Evolutionary conservation across 768 basidiomycete genomes (phyloP), one percentile per base, ranked within the genome.

Genomic region (Termitomyces sp.): DNA sequence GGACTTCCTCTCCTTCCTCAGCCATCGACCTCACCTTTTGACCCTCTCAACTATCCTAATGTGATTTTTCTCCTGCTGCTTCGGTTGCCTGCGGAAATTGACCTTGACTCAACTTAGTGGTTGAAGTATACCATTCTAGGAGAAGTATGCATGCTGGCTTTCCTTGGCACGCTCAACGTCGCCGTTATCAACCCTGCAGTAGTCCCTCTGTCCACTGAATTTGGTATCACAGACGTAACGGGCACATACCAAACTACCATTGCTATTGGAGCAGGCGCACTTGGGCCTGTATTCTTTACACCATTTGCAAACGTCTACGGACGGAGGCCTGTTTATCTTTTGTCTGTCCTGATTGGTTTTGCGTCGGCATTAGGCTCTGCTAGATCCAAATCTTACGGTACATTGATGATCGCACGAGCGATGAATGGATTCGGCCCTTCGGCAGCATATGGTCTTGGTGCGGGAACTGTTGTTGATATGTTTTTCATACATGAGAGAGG

Each of bases 1-100:
- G 74, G 74, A 17, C 69, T 77, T 14, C 71, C 75, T 14, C 70
- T 79, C 48, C 66, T 74, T 43, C 76, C 78, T 31, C 76, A 79
- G 46, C 76, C 76, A 15, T 69, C 74, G 3, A 60, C 62, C 40
- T 71, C 70, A 15, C 69, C 70, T n/a, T 66, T 64, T 40, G 76
- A 78, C 61, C 76, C 75, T 33, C 65, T 77, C 53, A 76, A 75
- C 56, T 77, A 75, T 52, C 74, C 75, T 23, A 69, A 66, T 54
- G 71, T 71, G 59, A 58, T 53, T 56, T 11, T 2, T 7, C 30
- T 54, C 17, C 43, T 47, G 17, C 38, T 51, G 21, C 15, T 37
- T 6, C 47, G 6, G 4, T 23, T 17, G 30, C 15, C 23, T 44
- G 31, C 21, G 21, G 28, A 19, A 17, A 14, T 26, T 23, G 31